phyloP scores from a whole-genome alignment of 2,329 filamentous ascomycete genomes.

The Penicillium nordicum region DNA sequence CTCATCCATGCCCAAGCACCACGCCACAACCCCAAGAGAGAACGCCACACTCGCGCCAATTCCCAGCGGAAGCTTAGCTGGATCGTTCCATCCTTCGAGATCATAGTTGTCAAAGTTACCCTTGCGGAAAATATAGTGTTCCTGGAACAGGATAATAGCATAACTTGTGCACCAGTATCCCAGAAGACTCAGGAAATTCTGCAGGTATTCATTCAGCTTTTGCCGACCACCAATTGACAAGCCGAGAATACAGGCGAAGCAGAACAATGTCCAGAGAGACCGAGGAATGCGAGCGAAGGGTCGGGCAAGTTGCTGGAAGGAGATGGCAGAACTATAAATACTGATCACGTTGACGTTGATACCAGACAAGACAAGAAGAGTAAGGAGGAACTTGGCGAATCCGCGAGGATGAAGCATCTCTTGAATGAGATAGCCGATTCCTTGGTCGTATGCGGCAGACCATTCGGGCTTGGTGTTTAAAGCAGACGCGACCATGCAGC shows the following conservation, averaged over 20 bases:
- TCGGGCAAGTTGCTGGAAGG: not conserved
- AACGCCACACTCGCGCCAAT: not conserved
- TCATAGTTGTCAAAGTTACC: not conserved
- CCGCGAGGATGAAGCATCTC: not conserved
- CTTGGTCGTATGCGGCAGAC: not conserved
- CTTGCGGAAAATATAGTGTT: not conserved
- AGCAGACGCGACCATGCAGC: not conserved
- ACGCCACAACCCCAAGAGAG: not conserved
- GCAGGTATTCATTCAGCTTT: not conserved
- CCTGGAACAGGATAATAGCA: not conserved
- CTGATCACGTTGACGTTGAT: not conserved
- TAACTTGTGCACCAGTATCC: not conserved
- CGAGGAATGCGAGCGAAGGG: not conserved
- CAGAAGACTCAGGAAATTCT: not conserved
- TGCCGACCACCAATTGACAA: not conserved
- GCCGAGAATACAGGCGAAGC: not conserved
- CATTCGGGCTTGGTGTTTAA: not conserved
- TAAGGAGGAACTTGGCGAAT: not conserved
- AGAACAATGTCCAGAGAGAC: not conserved
- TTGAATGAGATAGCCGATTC: not conserved
- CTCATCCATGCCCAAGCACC: not conserved
- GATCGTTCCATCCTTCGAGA: not conserved
- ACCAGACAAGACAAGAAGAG: not conserved
- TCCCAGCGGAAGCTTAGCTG: not conserved
- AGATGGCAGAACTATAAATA: not conserved